These are phyloP conservation scores for Solanum gandarillasii DNA, from an alignment of 257 asterid genomes.

Conservation along the genomic window DNA sequence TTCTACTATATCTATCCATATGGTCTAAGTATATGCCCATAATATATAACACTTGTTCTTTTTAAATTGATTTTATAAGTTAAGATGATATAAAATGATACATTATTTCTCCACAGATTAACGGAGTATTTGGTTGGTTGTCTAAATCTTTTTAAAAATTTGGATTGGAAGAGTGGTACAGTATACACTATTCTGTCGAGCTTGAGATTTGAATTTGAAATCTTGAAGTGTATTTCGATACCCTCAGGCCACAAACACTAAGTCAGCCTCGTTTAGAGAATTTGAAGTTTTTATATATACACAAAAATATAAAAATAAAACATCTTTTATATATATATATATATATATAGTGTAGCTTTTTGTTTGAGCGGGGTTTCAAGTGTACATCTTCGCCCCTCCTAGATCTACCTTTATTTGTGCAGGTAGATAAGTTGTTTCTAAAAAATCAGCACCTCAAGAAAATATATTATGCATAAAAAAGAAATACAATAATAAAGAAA, in stretches of 20 bases:
- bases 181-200: background rate
- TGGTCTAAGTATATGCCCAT: background rate
- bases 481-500: too few species aligned
- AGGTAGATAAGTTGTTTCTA: background rate
- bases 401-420: background rate
- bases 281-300: too few species aligned
- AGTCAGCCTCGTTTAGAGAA: background rate
- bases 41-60: too few species aligned
- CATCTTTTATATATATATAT: too few species aligned
- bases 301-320: too few species aligned
- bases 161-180: rapidly evolving
- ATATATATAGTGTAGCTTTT: too few species aligned
- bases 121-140: background rate
- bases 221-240: background rate
- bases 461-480: background rate
- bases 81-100: background rate
- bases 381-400: background rate
- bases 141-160: background rate
- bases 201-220: background rate
- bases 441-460: background rate
- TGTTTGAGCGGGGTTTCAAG: too few species aligned
- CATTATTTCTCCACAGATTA: background rate
- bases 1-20: background rate
- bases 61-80: background rate
- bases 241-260: background rate